Percentiles rank a stretch among this genome's conserved stretches.
These are phyloP conservation scores for Trichoderma breve DNA, from an alignment of 2,329 filamentous ascomycete genomes.

Conservation along the genomic window DNA sequence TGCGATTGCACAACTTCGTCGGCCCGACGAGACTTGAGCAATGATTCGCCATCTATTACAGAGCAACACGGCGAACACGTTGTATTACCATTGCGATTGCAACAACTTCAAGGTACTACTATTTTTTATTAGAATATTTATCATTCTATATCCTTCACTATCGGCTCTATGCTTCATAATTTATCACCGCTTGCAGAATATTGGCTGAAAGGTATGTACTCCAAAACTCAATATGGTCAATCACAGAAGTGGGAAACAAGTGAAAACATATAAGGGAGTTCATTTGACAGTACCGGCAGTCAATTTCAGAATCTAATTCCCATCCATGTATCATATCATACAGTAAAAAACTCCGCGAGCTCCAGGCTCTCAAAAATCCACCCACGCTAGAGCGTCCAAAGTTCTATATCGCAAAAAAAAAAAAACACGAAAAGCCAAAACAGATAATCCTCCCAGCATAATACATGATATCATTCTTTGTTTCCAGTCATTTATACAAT, in stretches of 20 bases:
- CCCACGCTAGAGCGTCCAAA: neutral
- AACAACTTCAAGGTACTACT: too few relatives aligned
- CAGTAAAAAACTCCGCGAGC: neutral
- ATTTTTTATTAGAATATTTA: too few relatives aligned
- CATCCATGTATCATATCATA: neutral
- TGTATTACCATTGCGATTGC: too few relatives aligned
- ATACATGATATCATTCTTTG: neutral
- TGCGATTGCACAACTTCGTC: slow-evolving; percentile 4
- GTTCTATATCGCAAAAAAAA: neutral
- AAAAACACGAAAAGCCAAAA: neutral
- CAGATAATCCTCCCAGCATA: neutral
- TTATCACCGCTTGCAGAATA: neutral
- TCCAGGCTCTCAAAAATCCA: neutral
- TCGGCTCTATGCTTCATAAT: neutral
- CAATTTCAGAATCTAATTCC: neutral
- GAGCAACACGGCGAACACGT: neutral
- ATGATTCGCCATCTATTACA: neutral
- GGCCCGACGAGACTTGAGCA: neutral
- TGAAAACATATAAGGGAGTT: neutral
- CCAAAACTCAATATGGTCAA: neutral
- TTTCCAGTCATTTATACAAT: neutral
- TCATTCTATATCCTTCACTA: neutral
- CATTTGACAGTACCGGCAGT: neutral
- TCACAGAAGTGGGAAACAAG: neutral
- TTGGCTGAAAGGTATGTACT: neutral